Conservation (phyloP, 169 alveolate species). For the Plasmodium coatneyi region DNA sequence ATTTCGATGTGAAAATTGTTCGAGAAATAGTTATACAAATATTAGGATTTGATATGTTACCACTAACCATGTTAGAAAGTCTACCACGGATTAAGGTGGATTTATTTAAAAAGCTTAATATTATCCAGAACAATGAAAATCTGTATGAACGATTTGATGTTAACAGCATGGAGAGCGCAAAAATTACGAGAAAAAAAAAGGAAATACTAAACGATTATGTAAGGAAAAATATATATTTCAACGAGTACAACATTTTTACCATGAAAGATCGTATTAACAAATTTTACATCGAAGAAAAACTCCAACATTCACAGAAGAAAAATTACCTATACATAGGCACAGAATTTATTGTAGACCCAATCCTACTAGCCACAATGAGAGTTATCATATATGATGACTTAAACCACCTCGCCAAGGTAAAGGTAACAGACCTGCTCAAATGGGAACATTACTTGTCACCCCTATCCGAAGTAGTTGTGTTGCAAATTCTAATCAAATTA, state of each 20-base stretch:
- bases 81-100: constrained; percentile 27
- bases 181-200: constrained; percentile 61
- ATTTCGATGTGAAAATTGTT: constrained; percentile 65
- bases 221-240: constrained; percentile 60
- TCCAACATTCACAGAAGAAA: constrained; percentile 27
- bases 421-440: constrained; percentile 12
- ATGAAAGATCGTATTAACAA: constrained; percentile 71
- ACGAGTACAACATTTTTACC: constrained; percentile 71
- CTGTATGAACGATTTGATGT: constrained; percentile 55
- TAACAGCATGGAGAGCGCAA: constrained; percentile 15
- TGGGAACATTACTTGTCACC: constrained; percentile 61
- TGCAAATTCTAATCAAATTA: constrained; percentile 64
- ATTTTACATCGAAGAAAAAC: constrained; percentile 66
- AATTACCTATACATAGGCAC: constrained; percentile 56
- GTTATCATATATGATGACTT: constrained; percentile 58
- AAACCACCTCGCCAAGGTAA: constrained; percentile 42
- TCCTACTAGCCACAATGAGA: constrained; percentile 60
- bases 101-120: constrained; percentile 19
- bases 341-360: constrained; percentile 44
- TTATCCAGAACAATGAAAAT: constrained; percentile 15
- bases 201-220: constrained; percentile 63
- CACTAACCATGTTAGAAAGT: constrained; percentile 63
- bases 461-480: constrained; percentile 36
- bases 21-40: constrained; percentile 68
- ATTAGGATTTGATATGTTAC: constrained; percentile 59